These are phyloP conservation scores for Sanghuangporus sanghuang DNA, from an alignment of 1,284 basidiomycete genomes.

Conservation along the genomic window DNA sequence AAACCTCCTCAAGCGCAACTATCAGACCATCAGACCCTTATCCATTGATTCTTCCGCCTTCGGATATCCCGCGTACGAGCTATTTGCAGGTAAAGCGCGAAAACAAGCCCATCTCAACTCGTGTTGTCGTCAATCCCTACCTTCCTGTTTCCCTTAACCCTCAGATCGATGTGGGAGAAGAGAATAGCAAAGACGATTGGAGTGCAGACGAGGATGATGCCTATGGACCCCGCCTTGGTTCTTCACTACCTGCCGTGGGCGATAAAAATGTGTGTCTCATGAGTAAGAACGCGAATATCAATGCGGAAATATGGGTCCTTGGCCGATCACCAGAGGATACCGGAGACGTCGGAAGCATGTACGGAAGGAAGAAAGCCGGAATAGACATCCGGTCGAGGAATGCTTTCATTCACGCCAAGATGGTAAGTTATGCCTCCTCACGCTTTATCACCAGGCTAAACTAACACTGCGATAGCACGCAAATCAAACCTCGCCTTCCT, in stretches of 20 bases:
- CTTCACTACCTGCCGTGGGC: background rate
- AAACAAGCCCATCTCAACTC: background rate
- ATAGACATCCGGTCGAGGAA: conserved; percentile 10
- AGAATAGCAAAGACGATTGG: background rate
- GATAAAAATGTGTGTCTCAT: conserved; percentile 9
- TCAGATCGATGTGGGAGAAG: background rate
- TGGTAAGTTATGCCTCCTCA: background rate
- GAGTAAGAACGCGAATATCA: conserved; percentile 5
- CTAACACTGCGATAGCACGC: background rate
- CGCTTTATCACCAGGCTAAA: background rate
- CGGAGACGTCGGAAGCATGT: background rate
- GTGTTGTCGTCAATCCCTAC: conserved; percentile 12
- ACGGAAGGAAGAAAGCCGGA: background rate
- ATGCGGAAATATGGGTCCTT: conserved; percentile 16
- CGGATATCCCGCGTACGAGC: background rate
- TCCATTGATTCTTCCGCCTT: background rate
- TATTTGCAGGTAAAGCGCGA: background rate
- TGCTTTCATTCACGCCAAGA: conserved; percentile 2
- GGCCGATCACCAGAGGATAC: background rate
- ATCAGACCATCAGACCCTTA: background rate
- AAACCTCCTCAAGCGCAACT: background rate
- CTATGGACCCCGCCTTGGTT: background rate
- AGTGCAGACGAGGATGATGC: background rate
- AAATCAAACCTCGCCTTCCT: background rate
- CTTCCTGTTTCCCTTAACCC: background rate